Evolutionary conservation across 2,329 filamentous ascomycete species (phyloP), one percentile per base, ranked within the genome.

Genomic region (Penicillium sp.): DNA sequence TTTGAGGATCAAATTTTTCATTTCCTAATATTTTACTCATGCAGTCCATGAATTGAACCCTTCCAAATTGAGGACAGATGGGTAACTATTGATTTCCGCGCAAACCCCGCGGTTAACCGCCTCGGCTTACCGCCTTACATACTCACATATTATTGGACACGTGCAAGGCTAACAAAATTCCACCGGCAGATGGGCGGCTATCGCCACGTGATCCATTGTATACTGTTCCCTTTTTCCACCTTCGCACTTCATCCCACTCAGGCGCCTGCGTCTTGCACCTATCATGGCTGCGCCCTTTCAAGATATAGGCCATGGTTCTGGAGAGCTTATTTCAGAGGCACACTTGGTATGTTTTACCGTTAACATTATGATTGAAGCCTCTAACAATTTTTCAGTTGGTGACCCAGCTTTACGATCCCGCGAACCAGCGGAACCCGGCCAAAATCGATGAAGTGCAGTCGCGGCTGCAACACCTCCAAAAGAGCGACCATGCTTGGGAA

Each of bases 401-500:
- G 24, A 64, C 66, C 45, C 65, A 69, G 49, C 63, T 76, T 28
- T 74, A 74, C 59, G 61, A 67, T 50, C 73, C 74, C 28, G 73
- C 72, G 68, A 67, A 76, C 75, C 64, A 77, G 75, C 58, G 64
- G 66, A 64, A 69, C 67, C 55, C 75, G 63, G 44, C 67, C 56
- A 69, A 71, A 47, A 71, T 80, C 53, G 69, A 72, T 25, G 70
- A 77, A 44, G 83, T 85, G 43, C 89, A 97, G 68, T 84, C 88
- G 50, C 83, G 86, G 13, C 77, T 99, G 13, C 89, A 94, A 56
- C 79, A 80, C 24, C 76, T 96, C 16, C 94, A 97, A 67, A 84
- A 84, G 60, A 89, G 90, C 2, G 79, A 86, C 2, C 80, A 89
- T 63, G 92, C 91, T 48, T 99, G 94, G 94, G 81, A 88, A 50